Evolutionary conservation across 495 filamentous ascomycete species (phyloP).

Genomic region (Cryomyces minteri): DNA sequence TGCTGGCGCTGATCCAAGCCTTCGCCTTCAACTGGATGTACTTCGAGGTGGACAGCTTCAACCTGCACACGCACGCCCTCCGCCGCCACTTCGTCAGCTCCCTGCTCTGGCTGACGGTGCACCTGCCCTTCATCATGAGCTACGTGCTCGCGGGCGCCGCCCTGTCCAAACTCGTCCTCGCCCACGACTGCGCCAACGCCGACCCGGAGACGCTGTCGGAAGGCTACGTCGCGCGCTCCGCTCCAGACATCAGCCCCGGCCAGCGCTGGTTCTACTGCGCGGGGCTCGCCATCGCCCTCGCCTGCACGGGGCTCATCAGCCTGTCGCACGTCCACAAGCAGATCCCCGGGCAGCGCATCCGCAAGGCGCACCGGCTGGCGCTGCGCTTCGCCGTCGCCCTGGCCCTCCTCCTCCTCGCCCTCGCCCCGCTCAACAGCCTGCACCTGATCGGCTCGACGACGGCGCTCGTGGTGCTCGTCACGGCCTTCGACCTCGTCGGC

Average conservation of each 20-base stretch:
- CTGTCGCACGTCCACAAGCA: slow-evolving; percentile 25
- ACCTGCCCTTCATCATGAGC: slow-evolving; percentile 38
- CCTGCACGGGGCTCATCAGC: slow-evolving; percentile 30
- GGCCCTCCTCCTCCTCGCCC: slow-evolving; percentile 28
- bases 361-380: slow-evolving; percentile 26
- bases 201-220: slow-evolving; percentile 26
- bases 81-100: slow-evolving; percentile 23
- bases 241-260: slow-evolving; percentile 23
- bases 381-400: slow-evolving; percentile 29
- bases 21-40: slow-evolving; percentile 47
- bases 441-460: slow-evolving; percentile 30
- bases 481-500: slow-evolving; percentile 32
- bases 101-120: slow-evolving; percentile 22
- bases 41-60: slow-evolving; percentile 38
- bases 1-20: slow-evolving; percentile 35
- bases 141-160: slow-evolving; percentile 34
- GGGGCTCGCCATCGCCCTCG: slow-evolving; percentile 30
- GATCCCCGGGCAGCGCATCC: slow-evolving; percentile 22
- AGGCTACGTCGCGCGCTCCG: slow-evolving; percentile 23
- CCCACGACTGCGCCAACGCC: slow-evolving; percentile 28
- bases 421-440: slow-evolving; percentile 27
- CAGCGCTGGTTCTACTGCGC: slow-evolving; percentile 40
- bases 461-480: slow-evolving; percentile 25
- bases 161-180: slow-evolving; percentile 32
- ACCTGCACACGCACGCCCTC: slow-evolving; percentile 37